phyloP scores from a whole-genome alignment of 2,329 filamentous ascomycete species.

The Blastomyces gilchristii region DNA sequence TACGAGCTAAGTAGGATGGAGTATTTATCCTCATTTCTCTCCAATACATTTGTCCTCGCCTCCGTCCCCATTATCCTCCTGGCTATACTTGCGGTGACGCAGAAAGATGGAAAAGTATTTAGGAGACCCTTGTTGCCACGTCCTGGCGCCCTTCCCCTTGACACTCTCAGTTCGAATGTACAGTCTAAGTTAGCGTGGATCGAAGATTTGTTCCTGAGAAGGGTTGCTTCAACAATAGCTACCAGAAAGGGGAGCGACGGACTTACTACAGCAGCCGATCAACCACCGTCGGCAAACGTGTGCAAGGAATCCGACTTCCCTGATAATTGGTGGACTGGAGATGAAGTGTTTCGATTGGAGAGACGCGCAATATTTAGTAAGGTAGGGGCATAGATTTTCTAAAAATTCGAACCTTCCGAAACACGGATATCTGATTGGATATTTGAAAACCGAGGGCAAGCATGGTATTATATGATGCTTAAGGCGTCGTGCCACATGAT shows the following conservation, averaged over 20 bases:
- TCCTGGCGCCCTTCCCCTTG: background rate
- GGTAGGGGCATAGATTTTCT: slow-evolving; percentile 19
- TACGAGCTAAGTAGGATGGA: background rate
- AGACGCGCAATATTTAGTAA: slow-evolving; percentile 42
- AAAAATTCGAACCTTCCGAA: background rate
- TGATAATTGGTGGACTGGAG: slow-evolving; percentile 30
- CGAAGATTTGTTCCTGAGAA: background rate
- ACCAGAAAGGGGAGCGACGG: no score
- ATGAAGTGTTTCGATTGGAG: slow-evolving; percentile 39
- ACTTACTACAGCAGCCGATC: background rate
- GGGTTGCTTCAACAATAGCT: background rate
- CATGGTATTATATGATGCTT: background rate
- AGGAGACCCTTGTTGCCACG: background rate
- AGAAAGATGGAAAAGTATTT: background rate
- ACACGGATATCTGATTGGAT: background rate
- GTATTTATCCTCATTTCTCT: background rate
- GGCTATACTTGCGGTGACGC: background rate
- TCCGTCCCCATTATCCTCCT: background rate
- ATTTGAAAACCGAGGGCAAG: background rate
- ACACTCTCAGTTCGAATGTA: background rate
- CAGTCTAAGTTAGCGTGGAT: background rate
- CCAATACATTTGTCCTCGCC: background rate
- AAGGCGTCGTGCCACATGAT: background rate
- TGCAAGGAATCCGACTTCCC: slow-evolving; percentile 35
- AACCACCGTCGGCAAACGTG: slow-evolving; percentile 17